Conservation (phyloP, 2,329 filamentous ascomycete species). For the Clarireedia sp. region DNA sequence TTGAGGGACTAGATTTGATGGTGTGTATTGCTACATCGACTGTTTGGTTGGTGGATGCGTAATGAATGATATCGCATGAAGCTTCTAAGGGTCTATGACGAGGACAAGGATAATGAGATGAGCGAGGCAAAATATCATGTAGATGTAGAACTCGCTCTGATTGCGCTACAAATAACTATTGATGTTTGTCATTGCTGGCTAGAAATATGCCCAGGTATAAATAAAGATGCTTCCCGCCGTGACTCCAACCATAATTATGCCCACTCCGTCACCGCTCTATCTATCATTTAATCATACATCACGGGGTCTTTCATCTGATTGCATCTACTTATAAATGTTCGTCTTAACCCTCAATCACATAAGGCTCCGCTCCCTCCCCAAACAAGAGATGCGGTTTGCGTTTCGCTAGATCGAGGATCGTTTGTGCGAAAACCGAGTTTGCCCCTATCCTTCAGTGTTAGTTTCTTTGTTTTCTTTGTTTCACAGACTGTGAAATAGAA, state of each 20-base stretch:
- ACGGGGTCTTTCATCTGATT: neutral
- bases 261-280: neutral
- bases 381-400: constrained; percentile 86
- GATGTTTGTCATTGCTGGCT: neutral
- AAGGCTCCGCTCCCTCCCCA: constrained; percentile 52
- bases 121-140: too few species aligned
- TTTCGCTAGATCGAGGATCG: constrained; percentile 80
- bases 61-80: neutral
- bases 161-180: neutral
- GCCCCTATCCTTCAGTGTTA: constrained; percentile 48
- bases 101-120: too few species aligned
- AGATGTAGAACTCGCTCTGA: too few species aligned
- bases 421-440: constrained; percentile 91
- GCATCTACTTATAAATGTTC: too few species aligned
- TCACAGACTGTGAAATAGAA: neutral
- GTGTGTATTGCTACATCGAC: neutral
- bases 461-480: neutral
- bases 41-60: neutral
- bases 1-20: neutral
- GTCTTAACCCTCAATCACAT: constrained; percentile 33
- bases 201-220: neutral
- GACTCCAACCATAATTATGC: neutral
- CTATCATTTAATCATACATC: neutral
- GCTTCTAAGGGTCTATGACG: too few species aligned
- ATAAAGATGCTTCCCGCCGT: neutral